phyloP scores from a whole-genome alignment of 345 rosid genomes.

The Chamaenerion angustifolium region DNA sequence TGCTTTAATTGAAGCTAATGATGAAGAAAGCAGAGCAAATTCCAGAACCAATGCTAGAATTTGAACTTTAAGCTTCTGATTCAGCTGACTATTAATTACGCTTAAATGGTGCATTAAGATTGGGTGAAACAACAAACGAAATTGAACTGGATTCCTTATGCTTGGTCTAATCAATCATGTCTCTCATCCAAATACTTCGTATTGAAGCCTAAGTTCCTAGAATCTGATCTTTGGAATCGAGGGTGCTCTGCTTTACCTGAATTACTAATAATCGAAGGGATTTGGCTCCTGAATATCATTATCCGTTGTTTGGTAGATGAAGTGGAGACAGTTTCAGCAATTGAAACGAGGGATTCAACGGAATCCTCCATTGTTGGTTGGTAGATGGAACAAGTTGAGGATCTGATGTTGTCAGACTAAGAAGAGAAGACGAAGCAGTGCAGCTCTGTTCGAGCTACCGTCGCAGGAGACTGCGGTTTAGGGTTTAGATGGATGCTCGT shows the following conservation, averaged over 20 bases:
- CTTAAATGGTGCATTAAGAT: no score
- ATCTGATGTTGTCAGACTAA: background rate
- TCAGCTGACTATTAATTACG: no score
- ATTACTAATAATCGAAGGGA: conserved; percentile 31
- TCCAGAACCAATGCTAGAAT: no score
- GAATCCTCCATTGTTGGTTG: conserved; percentile 39
- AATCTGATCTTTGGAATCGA: background rate
- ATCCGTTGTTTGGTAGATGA: conserved; percentile 46
- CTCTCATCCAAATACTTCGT: background rate
- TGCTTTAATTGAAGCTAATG: no score
- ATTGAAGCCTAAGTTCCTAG: background rate
- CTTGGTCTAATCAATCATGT: background rate
- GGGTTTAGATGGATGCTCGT: conserved; percentile 1
- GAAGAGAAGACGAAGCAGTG: background rate
- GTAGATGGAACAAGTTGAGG: conserved; percentile 3
- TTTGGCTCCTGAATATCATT: conserved; percentile 54
- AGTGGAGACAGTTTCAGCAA: conserved; percentile 46
- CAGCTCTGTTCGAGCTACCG: conserved; percentile 1
- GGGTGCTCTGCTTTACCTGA: conserved; percentile 26
- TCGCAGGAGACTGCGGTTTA: background rate
- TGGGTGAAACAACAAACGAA: no score
- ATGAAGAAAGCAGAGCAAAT: no score
- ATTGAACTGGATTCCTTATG: no score
- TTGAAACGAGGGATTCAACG: conserved; percentile 35
- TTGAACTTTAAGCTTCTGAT: no score